phyloP scores from a whole-genome alignment of 148 eudicot species.

The Rhododendron henanense region DNA sequence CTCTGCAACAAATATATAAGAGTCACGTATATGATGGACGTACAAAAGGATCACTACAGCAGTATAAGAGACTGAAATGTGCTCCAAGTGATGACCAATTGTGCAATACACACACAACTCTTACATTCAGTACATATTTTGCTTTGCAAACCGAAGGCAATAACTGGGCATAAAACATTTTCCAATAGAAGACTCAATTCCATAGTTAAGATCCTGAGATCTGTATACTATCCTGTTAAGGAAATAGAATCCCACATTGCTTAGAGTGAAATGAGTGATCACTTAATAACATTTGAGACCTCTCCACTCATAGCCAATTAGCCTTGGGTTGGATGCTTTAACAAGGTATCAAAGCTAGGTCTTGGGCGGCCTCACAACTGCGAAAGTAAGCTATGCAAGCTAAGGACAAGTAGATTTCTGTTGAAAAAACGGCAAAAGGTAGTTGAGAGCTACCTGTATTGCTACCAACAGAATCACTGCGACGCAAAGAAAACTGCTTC shows the following conservation, averaged over 20 bases:
- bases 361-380: background rate
- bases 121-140: background rate
- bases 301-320: too few species aligned
- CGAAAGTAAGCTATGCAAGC: background rate
- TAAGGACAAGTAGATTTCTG: background rate
- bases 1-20: slow-evolving; percentile 38
- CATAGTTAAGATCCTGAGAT: background rate
- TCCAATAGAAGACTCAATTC: background rate
- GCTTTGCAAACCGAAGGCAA: background rate
- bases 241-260: too few species aligned
- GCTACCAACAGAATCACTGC: slow-evolving; percentile 30
- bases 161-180: background rate
- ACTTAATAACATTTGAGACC: too few species aligned
- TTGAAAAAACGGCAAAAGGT: background rate
- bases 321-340: too few species aligned
- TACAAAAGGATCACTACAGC: background rate
- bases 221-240: background rate
- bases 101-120: background rate
- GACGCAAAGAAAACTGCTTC: slow-evolving; percentile 18
- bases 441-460: slow-evolving; percentile 40
- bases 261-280: too few species aligned
- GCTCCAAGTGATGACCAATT: background rate
- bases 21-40: background rate
- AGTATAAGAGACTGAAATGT: background rate
- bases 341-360: too few species aligned